phyloP scores from a whole-genome alignment of 495 filamentous ascomycete genomes.

The Immersiella caudata region DNA sequence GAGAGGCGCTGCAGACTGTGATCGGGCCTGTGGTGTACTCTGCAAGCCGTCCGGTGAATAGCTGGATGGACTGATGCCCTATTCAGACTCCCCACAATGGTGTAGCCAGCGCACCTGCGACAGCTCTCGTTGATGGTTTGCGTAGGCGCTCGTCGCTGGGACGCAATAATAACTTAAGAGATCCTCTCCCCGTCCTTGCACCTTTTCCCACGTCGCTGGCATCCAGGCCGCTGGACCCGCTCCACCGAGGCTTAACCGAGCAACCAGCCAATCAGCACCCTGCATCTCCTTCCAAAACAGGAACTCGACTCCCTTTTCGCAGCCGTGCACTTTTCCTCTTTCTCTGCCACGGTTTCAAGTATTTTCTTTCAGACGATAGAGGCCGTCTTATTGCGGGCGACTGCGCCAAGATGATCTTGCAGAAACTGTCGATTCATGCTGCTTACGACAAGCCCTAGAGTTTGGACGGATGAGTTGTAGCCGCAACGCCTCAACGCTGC shows the following conservation, averaged over 20 bases:
- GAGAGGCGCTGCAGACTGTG: not conserved
- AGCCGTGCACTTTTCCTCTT: constrained; percentile 18
- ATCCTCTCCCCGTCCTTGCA: not conserved
- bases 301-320: constrained; percentile 23
- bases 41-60: not conserved
- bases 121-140: not conserved
- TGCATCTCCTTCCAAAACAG: constrained; percentile 37
- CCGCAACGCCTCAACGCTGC: not conserved
- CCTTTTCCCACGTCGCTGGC: constrained; percentile 8
- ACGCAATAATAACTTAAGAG: constrained; percentile 2
- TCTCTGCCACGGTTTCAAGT: constrained; percentile 3
- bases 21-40: not conserved
- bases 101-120: not conserved
- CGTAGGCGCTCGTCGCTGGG: not conserved
- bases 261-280: constrained; percentile 30
- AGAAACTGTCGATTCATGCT: not conserved
- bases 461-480: not conserved
- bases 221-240: constrained; percentile 10
- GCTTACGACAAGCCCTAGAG: not conserved
- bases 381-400: not conserved
- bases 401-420: not conserved
- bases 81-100: not conserved
- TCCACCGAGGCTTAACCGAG: constrained; percentile 38
- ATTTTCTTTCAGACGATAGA: constrained; percentile 3
- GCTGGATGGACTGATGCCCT: not conserved